A percentile compares a stretch with the other conserved stretches of the same genome.
These are phyloP conservation scores for Plasmodium vivax DNA, from an alignment of 169 alveolate species.

Conservation along the genomic window DNA sequence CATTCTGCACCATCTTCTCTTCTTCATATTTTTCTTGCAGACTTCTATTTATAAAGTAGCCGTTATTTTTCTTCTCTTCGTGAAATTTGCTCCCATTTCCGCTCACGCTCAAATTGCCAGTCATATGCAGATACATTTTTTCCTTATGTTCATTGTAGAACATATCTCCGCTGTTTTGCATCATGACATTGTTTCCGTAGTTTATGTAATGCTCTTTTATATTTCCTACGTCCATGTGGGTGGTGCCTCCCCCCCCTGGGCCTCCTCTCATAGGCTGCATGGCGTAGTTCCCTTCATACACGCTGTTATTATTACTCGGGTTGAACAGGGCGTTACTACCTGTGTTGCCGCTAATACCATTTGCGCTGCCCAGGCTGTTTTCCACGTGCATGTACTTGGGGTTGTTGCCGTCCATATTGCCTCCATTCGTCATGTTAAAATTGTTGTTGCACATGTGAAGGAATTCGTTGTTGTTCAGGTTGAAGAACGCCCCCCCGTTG, in stretches of 20 bases:
- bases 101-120: neutral
- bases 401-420: neutral
- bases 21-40: conserved; percentile 39
- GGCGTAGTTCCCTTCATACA: conserved; percentile 23
- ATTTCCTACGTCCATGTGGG: conserved; percentile 16
- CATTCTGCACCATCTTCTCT: conserved; percentile 6
- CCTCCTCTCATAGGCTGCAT: conserved; percentile 15
- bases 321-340: neutral
- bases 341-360: neutral
- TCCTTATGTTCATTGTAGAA: conserved; percentile 49
- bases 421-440: neutral
- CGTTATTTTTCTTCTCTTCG: conserved; percentile 26
- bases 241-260: neutral
- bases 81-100: conserved; percentile 12
- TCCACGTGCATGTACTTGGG: neutral
- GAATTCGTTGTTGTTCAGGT: conserved; percentile 10
- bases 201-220: conserved; percentile 15
- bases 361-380: neutral
- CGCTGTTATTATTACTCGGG: neutral
- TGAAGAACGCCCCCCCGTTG: neutral
- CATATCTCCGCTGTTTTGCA: neutral
- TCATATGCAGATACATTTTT: conserved; percentile 1
- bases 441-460: neutral
- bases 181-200: neutral
- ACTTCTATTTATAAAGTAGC: conserved; percentile 5